phyloP scores from a whole-genome alignment of 768 basidiomycete species.

The Collybia sordida region DNA sequence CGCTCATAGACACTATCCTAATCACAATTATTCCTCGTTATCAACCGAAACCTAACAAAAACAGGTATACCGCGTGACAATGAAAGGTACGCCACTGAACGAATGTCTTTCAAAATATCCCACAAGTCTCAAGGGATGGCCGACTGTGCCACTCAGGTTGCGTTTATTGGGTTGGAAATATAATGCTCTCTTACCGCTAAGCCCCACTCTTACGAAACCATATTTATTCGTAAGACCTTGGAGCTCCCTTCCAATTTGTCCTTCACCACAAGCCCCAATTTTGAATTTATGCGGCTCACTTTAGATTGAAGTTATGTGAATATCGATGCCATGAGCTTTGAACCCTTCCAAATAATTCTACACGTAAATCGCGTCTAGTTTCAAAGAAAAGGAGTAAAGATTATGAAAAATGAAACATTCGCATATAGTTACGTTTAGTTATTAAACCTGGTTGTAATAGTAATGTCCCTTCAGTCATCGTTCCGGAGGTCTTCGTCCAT shows the following conservation, averaged over 20 bases:
- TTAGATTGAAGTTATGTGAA: conserved; percentile 65
- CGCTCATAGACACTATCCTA: no score
- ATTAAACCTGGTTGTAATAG: conserved; percentile 39
- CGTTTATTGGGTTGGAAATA: conserved; percentile 58
- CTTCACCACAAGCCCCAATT: conserved; percentile 53
- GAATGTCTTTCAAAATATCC: conserved; percentile 48
- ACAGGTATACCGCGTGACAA: conserved; percentile 59
- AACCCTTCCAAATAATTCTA: conserved; percentile 70
- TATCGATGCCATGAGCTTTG: conserved; percentile 50
- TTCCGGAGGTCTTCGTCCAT: conserved; percentile 71
- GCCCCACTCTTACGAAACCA: conserved; percentile 53
- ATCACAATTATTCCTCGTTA: no score
- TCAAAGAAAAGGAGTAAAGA: no score
- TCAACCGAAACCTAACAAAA: no score
- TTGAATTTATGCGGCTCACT: conserved; percentile 50
- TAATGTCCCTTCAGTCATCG: conserved; percentile 65
- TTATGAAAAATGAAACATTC: no score
- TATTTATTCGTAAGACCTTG: conserved; percentile 58
- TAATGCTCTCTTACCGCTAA: conserved; percentile 46
- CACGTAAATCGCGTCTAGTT: conserved; percentile 71
- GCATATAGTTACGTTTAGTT: conserved; percentile 34
- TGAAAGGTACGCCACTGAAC: conserved; percentile 72
- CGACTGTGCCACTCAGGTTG: conserved; percentile 65
- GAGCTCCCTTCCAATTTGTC: conserved; percentile 51
- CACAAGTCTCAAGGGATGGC: conserved; percentile 64